Base-by-base conservation (phyloP, 306 rosid species). In the Quercus alba region DNA sequence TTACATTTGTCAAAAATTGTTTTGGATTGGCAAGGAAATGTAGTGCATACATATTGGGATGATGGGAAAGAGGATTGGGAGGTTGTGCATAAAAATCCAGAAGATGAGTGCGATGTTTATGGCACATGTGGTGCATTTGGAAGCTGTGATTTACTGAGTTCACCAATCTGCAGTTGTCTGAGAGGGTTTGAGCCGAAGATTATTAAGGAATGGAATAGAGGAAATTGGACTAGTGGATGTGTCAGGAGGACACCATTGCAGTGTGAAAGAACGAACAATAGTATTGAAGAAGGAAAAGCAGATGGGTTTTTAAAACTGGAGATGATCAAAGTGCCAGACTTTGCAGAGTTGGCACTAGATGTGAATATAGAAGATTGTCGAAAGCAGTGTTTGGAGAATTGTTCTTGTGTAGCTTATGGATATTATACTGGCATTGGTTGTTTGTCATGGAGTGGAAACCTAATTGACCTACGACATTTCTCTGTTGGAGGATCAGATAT, bases 281-380 rank as follows among this genome's bases (percentile, higher is more conserved):
- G 6, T 8, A 17, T 25, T 56, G 2, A 69, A 15, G 46, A 31
- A 17, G 38, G 33, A 3, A 7, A 44, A 4, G 74, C 55, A 70
- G 94, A 88, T 35, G 89, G 83, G 2, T 92, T 84, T 82, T 4
- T 69, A 0, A 52, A 14, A 21, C 8, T 88, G 8, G 58, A 54
- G 17, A 78, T 23, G 62, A 81, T 89, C n/a, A 89, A 90, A 81
- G 78, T 87, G 49, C 97, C 90, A 0, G 80, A 56, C 58, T 80
- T 77, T 33, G 82, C 82, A 11, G 63, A 80, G 26, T 20, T n/a
- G 33, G 2, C 74, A 0, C 44, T 38, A 0, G 23, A 26, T 56
- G 64, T 26, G 11, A 67, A 63, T 10, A 25, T 20, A 1, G 84
- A 75, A 4, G 10, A 1, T 1, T 83, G 89, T 56, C 56, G 28